These are phyloP conservation scores for Ophiostoma piceae DNA, from an alignment of 2,329 filamentous ascomycete genomes.

Conservation along the genomic window DNA sequence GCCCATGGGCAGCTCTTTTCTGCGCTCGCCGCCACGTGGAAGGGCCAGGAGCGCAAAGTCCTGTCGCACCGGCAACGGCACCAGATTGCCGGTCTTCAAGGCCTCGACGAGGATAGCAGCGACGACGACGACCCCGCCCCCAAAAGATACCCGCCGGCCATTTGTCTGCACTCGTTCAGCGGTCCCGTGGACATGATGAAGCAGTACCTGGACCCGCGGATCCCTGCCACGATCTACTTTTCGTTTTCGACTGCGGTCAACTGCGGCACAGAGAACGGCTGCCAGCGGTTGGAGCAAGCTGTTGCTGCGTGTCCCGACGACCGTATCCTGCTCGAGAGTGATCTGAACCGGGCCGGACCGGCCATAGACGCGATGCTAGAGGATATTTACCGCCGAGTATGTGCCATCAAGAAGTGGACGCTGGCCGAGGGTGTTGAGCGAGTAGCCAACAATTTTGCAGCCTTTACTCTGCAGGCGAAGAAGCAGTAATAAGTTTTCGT, in stretches of 20 bases:
- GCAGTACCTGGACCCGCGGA: slow-evolving; percentile 67
- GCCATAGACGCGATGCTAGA: slow-evolving; percentile 75
- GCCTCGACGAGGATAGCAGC: slow-evolving; percentile 31
- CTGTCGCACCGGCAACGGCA: slow-evolving; percentile 55
- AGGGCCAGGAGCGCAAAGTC: slow-evolving; percentile 60
- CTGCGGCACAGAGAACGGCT: slow-evolving; percentile 50
- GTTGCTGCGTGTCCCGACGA: slow-evolving; percentile 71
- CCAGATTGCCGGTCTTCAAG: slow-evolving; percentile 42
- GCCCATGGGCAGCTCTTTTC: slow-evolving; percentile 68
- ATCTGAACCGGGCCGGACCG: slow-evolving; percentile 75
- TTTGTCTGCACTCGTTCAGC: slow-evolving; percentile 93
- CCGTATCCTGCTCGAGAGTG: slow-evolving; percentile 79
- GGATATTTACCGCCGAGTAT: slow-evolving; percentile 69
- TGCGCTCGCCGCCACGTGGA: slow-evolving; percentile 60
- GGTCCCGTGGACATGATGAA: slow-evolving; percentile 68
- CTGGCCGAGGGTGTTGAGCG: slow-evolving; percentile 63
- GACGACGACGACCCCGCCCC: slow-evolving; percentile 28
- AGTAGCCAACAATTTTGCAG: slow-evolving; percentile 69
- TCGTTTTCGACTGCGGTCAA: slow-evolving; percentile 87
- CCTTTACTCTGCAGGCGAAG: slow-evolving; percentile 56
- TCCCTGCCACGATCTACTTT: slow-evolving; percentile 76
- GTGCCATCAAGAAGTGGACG: slow-evolving; percentile 70
- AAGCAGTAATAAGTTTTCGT: no score
- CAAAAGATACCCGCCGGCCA: slow-evolving; percentile 70
- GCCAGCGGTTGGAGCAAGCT: slow-evolving; percentile 54